Conservation (phyloP, 2,329 filamentous ascomycete genomes). For the Plenodomus biglobosus region DNA sequence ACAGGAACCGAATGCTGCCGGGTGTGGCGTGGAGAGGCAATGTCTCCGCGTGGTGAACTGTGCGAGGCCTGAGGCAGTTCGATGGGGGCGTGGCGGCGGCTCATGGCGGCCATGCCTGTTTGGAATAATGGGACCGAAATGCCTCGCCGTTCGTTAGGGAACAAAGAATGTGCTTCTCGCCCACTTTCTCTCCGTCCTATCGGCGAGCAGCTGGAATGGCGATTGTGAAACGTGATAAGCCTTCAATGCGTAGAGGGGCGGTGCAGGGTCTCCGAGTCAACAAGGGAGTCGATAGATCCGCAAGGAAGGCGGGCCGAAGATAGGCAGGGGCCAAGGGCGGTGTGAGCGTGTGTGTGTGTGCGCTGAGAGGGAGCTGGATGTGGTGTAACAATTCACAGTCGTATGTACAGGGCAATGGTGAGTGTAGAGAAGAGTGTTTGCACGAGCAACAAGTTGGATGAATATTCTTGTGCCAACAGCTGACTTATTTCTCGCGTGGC, state of each 20-base stretch:
- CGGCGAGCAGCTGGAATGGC: slow-evolving; percentile 23
- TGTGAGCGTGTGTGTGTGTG: no score
- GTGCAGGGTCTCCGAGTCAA: slow-evolving; percentile 17
- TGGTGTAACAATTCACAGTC: slow-evolving; percentile 16
- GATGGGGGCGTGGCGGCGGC: slow-evolving; percentile 20
- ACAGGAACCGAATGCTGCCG: slow-evolving; percentile 28
- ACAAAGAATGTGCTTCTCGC: slow-evolving; percentile 26
- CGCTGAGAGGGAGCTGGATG: slow-evolving; percentile 8
- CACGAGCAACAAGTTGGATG: slow-evolving; percentile 15
- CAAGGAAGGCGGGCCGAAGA: slow-evolving; percentile 11
- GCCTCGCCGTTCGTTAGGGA: slow-evolving; percentile 12
- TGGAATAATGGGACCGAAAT: slow-evolving; percentile 6
- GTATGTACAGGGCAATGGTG: background rate
- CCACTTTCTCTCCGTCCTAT: slow-evolving; percentile 15
- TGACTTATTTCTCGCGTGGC: slow-evolving; percentile 10
- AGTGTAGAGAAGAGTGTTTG: slow-evolving; percentile 5
- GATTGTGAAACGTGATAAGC: slow-evolving; percentile 32
- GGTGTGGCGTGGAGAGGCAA: slow-evolving; percentile 19
- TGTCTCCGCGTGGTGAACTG: slow-evolving; percentile 30
- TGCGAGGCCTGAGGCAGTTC: slow-evolving; percentile 31
- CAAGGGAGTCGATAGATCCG: slow-evolving; percentile 17
- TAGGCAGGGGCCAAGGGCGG: slow-evolving; percentile 15
- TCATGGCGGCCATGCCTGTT: slow-evolving; percentile 25
- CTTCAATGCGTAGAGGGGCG: slow-evolving; percentile 4
- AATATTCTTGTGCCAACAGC: slow-evolving; percentile 15